These are phyloP conservation scores for Agrostemma githago DNA, from an alignment of 148 eudicot genomes.

Conservation along the genomic window DNA sequence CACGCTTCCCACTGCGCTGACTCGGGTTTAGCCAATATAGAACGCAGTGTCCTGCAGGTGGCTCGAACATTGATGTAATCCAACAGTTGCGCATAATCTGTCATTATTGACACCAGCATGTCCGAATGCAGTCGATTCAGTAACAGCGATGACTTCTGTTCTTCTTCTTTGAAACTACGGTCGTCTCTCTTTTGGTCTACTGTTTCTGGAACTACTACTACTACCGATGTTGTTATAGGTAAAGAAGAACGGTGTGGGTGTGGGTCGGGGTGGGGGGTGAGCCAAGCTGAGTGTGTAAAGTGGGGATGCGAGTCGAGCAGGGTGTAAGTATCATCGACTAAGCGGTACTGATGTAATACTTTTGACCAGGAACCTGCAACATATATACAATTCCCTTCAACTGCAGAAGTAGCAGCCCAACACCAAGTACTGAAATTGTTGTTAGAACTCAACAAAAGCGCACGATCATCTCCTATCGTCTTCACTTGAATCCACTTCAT, in stretches of 20 bases:
- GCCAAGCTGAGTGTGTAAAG: background rate
- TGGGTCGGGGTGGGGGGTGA: conserved; percentile 1
- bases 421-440: background rate
- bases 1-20: background rate
- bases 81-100: background rate
- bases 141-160: background rate
- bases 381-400: conserved; percentile 13
- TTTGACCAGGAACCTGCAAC: background rate
- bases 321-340: conserved; percentile 1
- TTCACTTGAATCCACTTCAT: conserved; percentile 7
- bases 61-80: conserved; percentile 10
- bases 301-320: background rate
- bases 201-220: background rate
- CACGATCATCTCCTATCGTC: conserved; percentile 8
- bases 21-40: background rate
- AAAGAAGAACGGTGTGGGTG: background rate
- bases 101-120: background rate
- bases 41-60: background rate
- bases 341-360: background rate
- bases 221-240: no score
- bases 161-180: background rate
- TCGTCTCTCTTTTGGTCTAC: background rate
- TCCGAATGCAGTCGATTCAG: background rate
- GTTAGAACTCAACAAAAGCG: conserved; percentile 1
- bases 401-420: background rate